Evolutionary conservation across 257 asterid genomes (phyloP).

Genomic region (Fraxinus cuspidata): DNA sequence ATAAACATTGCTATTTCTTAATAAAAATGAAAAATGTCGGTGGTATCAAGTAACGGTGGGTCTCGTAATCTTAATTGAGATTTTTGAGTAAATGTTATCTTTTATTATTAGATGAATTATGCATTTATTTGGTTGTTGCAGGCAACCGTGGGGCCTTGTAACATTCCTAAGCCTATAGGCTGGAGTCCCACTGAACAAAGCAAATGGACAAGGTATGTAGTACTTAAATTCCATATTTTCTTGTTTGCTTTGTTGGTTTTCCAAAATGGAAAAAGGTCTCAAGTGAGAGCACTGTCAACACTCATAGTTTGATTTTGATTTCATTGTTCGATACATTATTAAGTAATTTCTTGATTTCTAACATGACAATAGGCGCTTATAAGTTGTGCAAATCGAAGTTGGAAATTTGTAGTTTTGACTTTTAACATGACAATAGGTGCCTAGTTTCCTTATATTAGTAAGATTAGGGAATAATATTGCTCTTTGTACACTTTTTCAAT

Average conservation of each 20-base stretch:
- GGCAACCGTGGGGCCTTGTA: conserved; percentile 96
- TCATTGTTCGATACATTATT: too few relatives aligned
- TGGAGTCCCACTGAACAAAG: conserved; percentile 96
- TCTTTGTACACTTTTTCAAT: too few relatives aligned
- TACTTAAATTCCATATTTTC: conserved; percentile 21
- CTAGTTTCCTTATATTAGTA: too few relatives aligned
- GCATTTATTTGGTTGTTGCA: conserved; percentile 41
- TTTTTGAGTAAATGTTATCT: background rate
- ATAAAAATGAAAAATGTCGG: background rate
- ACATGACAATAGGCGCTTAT: too few relatives aligned
- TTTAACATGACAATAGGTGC: too few relatives aligned
- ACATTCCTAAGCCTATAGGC: conserved; percentile 82
- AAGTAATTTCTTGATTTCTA: too few relatives aligned
- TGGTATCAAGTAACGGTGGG: background rate
- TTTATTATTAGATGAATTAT: background rate
- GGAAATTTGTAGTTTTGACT: too few relatives aligned
- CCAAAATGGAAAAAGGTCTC: background rate
- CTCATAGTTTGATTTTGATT: too few relatives aligned
- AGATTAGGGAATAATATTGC: too few relatives aligned
- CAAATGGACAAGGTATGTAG: conserved; percentile 90
- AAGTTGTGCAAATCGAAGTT: too few relatives aligned
- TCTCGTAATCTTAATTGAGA: background rate
- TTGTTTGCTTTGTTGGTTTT: background rate
- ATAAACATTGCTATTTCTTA: background rate
- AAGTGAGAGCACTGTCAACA: background rate